These are phyloP conservation scores for Cymbopogon citratus DNA, from an alignment of 176 grass and related monocot genomes.

Conservation along the genomic window DNA sequence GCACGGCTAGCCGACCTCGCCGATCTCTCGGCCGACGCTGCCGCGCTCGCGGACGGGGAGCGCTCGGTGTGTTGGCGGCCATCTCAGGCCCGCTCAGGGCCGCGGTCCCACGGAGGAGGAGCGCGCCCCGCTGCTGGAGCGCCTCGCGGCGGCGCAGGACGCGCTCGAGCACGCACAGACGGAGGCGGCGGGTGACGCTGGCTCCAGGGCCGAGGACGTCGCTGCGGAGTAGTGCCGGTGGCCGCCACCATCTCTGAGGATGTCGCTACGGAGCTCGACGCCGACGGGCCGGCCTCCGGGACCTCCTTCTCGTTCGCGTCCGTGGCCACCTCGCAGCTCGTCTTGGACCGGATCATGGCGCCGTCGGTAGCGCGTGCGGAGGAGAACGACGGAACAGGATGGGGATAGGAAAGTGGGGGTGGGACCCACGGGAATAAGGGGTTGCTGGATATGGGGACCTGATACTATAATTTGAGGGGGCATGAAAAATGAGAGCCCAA, in stretches of 20 bases:
- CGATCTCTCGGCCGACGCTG: neutral
- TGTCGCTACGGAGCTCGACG: conserved; percentile 54
- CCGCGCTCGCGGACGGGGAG: neutral
- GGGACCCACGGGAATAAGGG: too few species aligned
- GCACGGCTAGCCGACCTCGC: neutral
- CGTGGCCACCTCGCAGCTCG: conserved; percentile 76
- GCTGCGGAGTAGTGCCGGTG: too few species aligned
- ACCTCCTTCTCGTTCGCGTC: conserved; percentile 93
- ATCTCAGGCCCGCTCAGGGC: conserved; percentile 3
- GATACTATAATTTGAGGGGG: too few species aligned
- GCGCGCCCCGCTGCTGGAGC: neutral
- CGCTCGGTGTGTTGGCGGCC: neutral
- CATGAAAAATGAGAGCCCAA: too few species aligned
- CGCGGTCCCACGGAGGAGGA: neutral
- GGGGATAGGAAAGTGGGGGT: too few species aligned
- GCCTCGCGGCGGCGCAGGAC: neutral
- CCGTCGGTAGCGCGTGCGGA: conserved; percentile 60
- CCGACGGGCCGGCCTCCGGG: conserved; percentile 32
- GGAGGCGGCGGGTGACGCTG: too few species aligned
- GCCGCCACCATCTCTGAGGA: conserved; percentile 44
- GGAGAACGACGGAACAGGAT: too few species aligned
- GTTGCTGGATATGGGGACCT: too few species aligned
- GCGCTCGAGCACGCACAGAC: neutral
- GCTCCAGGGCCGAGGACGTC: too few species aligned
- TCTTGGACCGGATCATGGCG: conserved; percentile 91